phyloP scores from a whole-genome alignment of 176 grass and related monocot species.

The Juncus inflexus region DNA sequence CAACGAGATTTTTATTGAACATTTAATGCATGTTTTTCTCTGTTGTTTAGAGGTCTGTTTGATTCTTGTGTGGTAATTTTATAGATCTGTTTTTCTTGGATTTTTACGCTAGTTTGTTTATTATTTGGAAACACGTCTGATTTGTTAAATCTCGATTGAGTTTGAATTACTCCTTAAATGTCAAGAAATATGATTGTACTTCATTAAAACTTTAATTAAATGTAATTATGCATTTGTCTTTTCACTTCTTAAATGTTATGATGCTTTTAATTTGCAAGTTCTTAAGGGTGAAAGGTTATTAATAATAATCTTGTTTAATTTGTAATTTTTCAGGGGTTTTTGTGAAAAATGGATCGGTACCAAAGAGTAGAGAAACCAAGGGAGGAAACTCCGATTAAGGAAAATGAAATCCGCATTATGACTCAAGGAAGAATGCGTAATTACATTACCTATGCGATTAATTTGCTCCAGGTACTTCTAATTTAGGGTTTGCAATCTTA shows the following conservation, averaged over 20 bases:
- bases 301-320: constrained; percentile 11
- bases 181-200: too few relatives aligned
- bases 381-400: constrained; percentile 97
- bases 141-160: neutral
- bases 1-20: too few relatives aligned
- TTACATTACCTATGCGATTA: constrained; percentile 97
- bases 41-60: too few relatives aligned
- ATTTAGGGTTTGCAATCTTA: neutral
- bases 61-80: too few relatives aligned
- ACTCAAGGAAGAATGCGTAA: constrained; percentile 98
- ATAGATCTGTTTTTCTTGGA: too few relatives aligned
- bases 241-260: neutral
- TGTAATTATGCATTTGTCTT: too few relatives aligned
- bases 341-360: constrained; percentile 79
- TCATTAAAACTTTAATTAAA: too few relatives aligned
- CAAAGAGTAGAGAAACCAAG: constrained; percentile 90
- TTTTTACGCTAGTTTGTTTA: neutral
- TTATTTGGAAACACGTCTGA: neutral
- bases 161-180: neutral
- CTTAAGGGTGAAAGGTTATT: neutral
- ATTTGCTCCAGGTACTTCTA: constrained; percentile 64
- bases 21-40: too few relatives aligned
- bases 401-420: constrained; percentile 97
- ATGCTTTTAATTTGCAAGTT: neutral
- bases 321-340: neutral